Conservation (phyloP, 73 alveolate species). For the Paramecium octaurelia region DNA sequence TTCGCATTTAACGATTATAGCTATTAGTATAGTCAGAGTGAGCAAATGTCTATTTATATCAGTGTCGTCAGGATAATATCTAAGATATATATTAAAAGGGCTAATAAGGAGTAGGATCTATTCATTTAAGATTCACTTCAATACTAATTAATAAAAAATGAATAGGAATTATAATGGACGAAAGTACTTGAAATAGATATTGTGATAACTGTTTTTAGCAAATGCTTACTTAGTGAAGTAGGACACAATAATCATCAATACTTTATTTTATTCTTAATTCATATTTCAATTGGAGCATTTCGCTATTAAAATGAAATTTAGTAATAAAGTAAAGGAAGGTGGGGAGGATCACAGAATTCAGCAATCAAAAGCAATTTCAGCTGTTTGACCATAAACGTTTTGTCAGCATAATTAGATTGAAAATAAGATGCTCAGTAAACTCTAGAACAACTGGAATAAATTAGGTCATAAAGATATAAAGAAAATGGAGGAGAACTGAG, state of each 20-base stretch:
- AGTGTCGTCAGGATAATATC: slow-evolving; percentile 11
- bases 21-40: too few species aligned
- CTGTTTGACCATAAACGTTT: slow-evolving; percentile 53
- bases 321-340: neutral
- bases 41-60: neutral
- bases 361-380: neutral
- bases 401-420: slow-evolving; percentile 73
- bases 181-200: neutral
- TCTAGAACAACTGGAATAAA: slow-evolving; percentile 71
- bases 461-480: slow-evolving; percentile 18
- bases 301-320: neutral
- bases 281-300: slow-evolving; percentile 64
- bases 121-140: neutral
- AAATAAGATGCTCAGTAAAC: slow-evolving; percentile 69
- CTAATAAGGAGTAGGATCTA: neutral
- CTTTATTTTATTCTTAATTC: slow-evolving; percentile 74
- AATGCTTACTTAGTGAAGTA: slow-evolving; percentile 86
- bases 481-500: neutral
- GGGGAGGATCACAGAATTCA: neutral
- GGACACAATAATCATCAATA: slow-evolving; percentile 80
- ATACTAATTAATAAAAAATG: neutral
- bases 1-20: slow-evolving; percentile 8
- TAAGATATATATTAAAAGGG: neutral
- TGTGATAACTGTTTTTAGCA: slow-evolving; percentile 72
- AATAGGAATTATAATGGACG: neutral